phyloP scores from a whole-genome alignment of 768 basidiomycete species.

The Calocera cornea region DNA sequence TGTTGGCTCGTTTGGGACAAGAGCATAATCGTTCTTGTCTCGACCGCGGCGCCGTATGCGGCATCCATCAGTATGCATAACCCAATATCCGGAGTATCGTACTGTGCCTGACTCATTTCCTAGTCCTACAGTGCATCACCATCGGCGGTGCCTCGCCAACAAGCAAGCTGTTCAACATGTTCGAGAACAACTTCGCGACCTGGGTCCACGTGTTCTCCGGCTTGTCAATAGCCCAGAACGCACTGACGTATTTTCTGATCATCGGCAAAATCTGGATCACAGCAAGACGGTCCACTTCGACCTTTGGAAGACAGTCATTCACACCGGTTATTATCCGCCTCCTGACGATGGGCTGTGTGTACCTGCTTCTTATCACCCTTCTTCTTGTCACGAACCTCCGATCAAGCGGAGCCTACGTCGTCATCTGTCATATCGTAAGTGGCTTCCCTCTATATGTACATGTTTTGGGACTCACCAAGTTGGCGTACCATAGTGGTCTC shows the following conservation, averaged over 20 bases:
- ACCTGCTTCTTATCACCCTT: background rate
- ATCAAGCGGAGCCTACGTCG: background rate
- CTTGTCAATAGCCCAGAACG: background rate
- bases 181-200: background rate
- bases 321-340: background rate
- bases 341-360: background rate
- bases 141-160: background rate
- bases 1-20: conserved; percentile 1
- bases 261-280: background rate
- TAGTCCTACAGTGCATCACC: background rate
- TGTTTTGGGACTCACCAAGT: background rate
- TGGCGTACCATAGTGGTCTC: background rate
- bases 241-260: background rate
- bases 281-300: background rate
- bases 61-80: background rate
- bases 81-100: background rate
- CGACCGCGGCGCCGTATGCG: background rate
- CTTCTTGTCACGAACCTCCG: background rate
- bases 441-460: background rate
- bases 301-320: background rate
- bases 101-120: background rate
- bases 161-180: background rate
- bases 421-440: background rate
- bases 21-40: background rate
- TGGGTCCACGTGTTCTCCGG: background rate